These are phyloP conservation scores for Podaxis carcinomalis DNA, from an alignment of 768 basidiomycete genomes.

Conservation along the genomic window DNA sequence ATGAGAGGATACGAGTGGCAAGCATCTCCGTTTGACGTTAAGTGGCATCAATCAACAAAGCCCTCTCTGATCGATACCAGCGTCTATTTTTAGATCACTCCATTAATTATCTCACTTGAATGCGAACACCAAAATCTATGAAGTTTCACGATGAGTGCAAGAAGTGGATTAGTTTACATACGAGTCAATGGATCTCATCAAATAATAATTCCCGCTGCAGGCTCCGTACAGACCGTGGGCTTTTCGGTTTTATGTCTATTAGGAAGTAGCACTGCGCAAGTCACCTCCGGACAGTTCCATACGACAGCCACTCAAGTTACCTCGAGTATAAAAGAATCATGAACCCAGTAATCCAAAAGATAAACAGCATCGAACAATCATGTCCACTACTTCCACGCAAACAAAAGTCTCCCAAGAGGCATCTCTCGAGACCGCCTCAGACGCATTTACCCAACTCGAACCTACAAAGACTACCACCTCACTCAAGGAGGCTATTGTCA, in stretches of 20 bases:
- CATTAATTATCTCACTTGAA: background rate
- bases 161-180: background rate
- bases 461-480: background rate
- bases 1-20: no score
- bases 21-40: no score
- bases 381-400: background rate
- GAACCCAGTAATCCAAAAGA: background rate
- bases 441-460: constrained; percentile 4
- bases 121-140: background rate
- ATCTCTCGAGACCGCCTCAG: background rate
- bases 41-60: no score
- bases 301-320: background rate
- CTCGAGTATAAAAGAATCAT: background rate
- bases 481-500: background rate
- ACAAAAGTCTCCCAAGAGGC: background rate
- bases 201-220: background rate
- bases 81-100: background rate
- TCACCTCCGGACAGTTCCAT: background rate
- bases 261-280: background rate
- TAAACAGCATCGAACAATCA: background rate
- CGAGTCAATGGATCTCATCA: background rate
- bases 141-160: background rate
- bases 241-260: background rate
- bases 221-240: background rate
- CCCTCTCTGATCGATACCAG: no score